A percentile compares a stretch with the other conserved stretches of the same genome.
Conservation (phyloP, 169 alveolate species). For the Hammondia hammondi region DNA sequence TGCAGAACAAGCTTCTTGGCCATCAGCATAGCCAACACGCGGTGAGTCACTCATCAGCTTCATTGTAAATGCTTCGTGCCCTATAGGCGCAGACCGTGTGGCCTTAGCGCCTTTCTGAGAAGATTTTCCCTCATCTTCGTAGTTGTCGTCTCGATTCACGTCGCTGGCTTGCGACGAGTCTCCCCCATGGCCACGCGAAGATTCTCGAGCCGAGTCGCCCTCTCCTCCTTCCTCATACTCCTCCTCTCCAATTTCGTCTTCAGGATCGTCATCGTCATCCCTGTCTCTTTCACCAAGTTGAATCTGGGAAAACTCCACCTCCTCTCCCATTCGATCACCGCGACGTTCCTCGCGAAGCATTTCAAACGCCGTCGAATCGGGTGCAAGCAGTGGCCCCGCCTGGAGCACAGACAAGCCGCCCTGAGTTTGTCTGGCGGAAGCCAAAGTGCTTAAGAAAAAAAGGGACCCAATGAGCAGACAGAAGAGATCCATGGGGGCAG, state of each 20-base stretch:
- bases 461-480: no score
- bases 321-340: neutral
- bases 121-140: neutral
- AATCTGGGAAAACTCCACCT: neutral
- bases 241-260: neutral
- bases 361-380: no score
- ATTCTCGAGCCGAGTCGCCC: neutral
- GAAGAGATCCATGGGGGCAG: no score
- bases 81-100: neutral
- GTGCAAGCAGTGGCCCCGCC: no score
- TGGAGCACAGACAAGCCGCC: no score
- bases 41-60: neutral
- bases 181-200: neutral
- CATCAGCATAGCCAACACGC: constrained; percentile 19
- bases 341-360: no score
- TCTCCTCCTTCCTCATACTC: neutral
- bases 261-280: neutral
- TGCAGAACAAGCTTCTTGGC: constrained; percentile 10
- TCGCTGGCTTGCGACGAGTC: neutral
- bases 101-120: neutral
- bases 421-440: no score
- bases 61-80: neutral
- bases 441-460: no score
- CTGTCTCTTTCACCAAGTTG: neutral
- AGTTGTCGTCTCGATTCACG: neutral